Evolutionary conservation across 805 yeast genomes (phyloP), one percentile per base, ranked within the genome.

Genomic region (Wickerhamomyces strasburgensis): DNA sequence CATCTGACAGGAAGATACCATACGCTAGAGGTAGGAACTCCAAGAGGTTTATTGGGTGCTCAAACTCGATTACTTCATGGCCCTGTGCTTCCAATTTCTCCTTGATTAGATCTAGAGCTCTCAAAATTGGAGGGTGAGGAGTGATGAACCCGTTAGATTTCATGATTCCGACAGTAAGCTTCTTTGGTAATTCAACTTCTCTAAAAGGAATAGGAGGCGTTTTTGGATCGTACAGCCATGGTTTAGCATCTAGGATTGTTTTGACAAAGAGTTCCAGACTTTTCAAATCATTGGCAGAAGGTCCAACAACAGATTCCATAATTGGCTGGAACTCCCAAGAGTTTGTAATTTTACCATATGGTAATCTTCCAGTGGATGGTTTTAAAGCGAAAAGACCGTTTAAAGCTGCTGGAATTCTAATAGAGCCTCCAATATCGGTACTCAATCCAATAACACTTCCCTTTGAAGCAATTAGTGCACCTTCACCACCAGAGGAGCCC

Each of bases 401-500:
- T 42, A 59, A 63, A 15, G 66, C 54, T 6, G 76, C 68, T 0
- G 80, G 79, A 24, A 62, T 60, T 32, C 78, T 58, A 23, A 73
- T 62, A 7, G 68, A 59, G 7, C 80, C 79, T 14, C 77, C 78
- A 33, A 72, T 67, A 48, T 73, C 80, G 3, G 73, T 65, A 16
- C 80, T 78, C 27, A 77, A 51, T 6, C 82, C 81, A 21, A 73
- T 34, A 3, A 64, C 57, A 11, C 71, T 61, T 6, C 75, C 76
- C 33, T 56, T 53, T 34, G 64, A 46, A 1, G 64, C 66, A 11
- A 70, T 50, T 15, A 73, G 48, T 7, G 75, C 70, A 7, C 70
- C 72, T 37, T 72, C 78, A 27, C 79, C 78, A 4, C 76, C 76
- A 10, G 75, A 67, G 11, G 73, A 67, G 0, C 79, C 79, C 28